These are phyloP conservation scores for Neofusicoccum kwambonambiense DNA, from an alignment of 2,329 filamentous ascomycete species.

Conservation along the genomic window DNA sequence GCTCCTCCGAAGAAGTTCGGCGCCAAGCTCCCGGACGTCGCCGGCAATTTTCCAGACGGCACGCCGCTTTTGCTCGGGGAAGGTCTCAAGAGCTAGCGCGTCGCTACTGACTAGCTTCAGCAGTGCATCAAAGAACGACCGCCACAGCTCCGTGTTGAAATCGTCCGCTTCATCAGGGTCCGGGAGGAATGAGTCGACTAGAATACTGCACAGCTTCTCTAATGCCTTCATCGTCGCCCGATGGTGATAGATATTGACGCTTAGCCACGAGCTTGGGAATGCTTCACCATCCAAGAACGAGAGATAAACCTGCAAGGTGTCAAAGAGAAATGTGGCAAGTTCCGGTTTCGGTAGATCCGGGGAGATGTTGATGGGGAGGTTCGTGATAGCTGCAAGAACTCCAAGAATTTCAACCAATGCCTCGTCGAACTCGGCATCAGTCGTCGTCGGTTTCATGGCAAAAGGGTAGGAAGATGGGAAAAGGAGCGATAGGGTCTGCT, in stretches of 20 bases:
- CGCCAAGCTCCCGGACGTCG: slow-evolving; percentile 88
- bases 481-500: slow-evolving; percentile 71
- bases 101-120: slow-evolving; percentile 87
- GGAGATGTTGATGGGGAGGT: slow-evolving; percentile 70
- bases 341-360: slow-evolving; percentile 74
- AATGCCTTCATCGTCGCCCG: slow-evolving; percentile 84
- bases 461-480: slow-evolving; percentile 93
- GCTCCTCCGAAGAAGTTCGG: slow-evolving; percentile 76
- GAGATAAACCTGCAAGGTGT: slow-evolving; percentile 79
- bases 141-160: slow-evolving; percentile 94
- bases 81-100: slow-evolving; percentile 86
- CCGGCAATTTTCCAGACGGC: slow-evolving; percentile 99
- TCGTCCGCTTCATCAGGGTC: slow-evolving; percentile 85
- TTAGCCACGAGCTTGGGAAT: slow-evolving; percentile 87
- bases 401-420: slow-evolving; percentile 84
- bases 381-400: slow-evolving; percentile 78
- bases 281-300: slow-evolving; percentile 87
- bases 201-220: slow-evolving; percentile 74
- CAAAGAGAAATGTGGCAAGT: slow-evolving; percentile 70
- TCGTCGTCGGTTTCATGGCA: slow-evolving; percentile 66
- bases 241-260: slow-evolving; percentile 89
- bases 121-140: slow-evolving; percentile 84
- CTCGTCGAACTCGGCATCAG: slow-evolving; percentile 72
- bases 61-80: slow-evolving; percentile 91
- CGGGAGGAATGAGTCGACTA: slow-evolving; percentile 82